A percentile compares a stretch with the other conserved stretches of the same genome.
Conservation (phyloP, 1,284 basidiomycete genomes). For the Ustilago hordei region DNA sequence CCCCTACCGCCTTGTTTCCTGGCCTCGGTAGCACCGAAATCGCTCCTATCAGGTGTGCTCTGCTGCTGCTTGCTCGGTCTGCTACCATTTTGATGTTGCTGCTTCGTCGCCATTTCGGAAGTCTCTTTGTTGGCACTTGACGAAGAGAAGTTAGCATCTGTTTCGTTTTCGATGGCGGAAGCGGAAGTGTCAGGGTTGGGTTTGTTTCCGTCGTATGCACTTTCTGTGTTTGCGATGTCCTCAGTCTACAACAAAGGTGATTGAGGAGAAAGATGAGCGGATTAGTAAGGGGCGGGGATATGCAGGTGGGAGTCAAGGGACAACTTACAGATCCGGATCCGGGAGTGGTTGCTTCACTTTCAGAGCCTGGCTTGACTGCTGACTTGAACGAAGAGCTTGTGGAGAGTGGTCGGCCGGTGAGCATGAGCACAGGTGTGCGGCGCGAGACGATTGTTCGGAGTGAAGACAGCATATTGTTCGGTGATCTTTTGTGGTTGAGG, state of each 20-base stretch:
- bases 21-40: conserved; percentile 33
- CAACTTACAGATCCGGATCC: conserved; percentile 41
- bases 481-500: neutral
- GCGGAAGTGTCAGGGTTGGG: conserved; percentile 21
- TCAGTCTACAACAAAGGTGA: conserved; percentile 24
- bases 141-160: conserved; percentile 19
- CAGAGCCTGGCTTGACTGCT: conserved; percentile 46
- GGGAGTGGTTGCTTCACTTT: conserved; percentile 43
- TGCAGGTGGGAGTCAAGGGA: neutral
- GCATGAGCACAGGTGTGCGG: neutral
- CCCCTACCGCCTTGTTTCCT: conserved; percentile 31
- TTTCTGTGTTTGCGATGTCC: conserved; percentile 35
- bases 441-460: conserved; percentile 2
- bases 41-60: neutral
- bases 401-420: neutral
- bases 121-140: conserved; percentile 18
- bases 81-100: conserved; percentile 6
- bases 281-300: too few species aligned
- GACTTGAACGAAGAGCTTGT: neutral
- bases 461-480: conserved; percentile 3
- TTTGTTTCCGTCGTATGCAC: conserved; percentile 32
- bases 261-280: neutral
- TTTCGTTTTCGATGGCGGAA: conserved; percentile 27
- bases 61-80: conserved; percentile 27
- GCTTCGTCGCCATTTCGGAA: conserved; percentile 20